Evolutionary conservation across 2,329 filamentous ascomycete species (phyloP).

Genomic region (Diplodia seriata): DNA sequence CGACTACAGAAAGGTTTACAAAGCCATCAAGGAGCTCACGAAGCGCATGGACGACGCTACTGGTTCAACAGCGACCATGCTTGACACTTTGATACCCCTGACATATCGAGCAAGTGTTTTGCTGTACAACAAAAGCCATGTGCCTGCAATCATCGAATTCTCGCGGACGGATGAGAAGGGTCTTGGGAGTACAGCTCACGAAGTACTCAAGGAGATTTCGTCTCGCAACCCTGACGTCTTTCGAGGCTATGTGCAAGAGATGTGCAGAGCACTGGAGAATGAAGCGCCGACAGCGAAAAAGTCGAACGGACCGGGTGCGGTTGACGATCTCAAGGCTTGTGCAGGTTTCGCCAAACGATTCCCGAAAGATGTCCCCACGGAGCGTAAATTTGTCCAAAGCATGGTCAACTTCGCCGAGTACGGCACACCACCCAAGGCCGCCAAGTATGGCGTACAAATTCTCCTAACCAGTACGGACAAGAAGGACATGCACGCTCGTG

Average conservation of each 20-base stretch:
- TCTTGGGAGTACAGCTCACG: constrained; percentile 79
- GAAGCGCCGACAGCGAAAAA: constrained; percentile 75
- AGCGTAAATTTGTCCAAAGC: constrained; percentile 80
- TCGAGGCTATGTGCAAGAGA: constrained; percentile 87
- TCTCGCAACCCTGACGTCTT: constrained; percentile 87
- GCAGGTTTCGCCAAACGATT: constrained; percentile 89
- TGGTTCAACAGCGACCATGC: constrained; percentile 63
- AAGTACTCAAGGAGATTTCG: constrained; percentile 91
- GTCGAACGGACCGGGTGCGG: constrained; percentile 74
- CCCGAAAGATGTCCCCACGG: constrained; percentile 79
- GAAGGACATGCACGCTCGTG: constrained; percentile 85
- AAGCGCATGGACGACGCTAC: constrained; percentile 77
- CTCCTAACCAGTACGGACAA: constrained; percentile 78
- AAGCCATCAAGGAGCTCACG: constrained; percentile 87
- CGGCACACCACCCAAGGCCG: constrained; percentile 79
- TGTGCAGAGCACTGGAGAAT: constrained; percentile 84
- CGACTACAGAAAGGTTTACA: constrained; percentile 89
- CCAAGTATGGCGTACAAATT: constrained; percentile 93
- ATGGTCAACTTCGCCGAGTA: constrained; percentile 83
- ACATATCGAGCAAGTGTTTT: constrained; percentile 84
- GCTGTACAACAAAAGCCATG: constrained; percentile 92
- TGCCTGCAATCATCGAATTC: constrained; percentile 86
- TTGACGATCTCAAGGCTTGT: constrained; percentile 92
- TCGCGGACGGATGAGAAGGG: constrained; percentile 83
- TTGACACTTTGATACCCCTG: constrained; percentile 82